These are phyloP conservation scores for Plasmopara viticola DNA, from an alignment of 352 stramenopile genomes.

Conservation along the genomic window DNA sequence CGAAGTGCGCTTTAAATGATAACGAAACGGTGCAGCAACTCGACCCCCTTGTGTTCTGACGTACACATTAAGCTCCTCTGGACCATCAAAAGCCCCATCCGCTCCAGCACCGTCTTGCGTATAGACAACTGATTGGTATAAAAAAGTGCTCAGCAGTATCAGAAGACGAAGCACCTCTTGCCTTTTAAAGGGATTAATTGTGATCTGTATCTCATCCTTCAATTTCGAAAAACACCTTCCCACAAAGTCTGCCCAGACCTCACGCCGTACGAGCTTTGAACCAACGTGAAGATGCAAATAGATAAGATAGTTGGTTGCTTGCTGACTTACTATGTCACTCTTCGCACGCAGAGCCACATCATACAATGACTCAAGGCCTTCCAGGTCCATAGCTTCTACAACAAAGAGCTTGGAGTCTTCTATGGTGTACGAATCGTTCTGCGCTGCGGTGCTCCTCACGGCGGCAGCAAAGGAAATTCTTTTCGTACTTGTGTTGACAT, in stretches of 20 bases:
- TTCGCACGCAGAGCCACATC: conserved; percentile 37
- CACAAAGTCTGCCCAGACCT: conserved; percentile 67
- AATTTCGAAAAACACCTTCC: conserved; percentile 38
- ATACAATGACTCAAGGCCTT: conserved; percentile 58
- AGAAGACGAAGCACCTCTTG: conserved; percentile 47
- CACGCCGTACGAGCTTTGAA: conserved; percentile 57
- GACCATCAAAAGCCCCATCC: conserved; percentile 27
- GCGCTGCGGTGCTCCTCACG: conserved; percentile 7
- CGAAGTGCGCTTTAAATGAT: conserved; percentile 49
- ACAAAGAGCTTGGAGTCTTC: conserved; percentile 32
- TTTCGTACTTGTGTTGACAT: conserved; percentile 47
- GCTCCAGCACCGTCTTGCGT: conserved; percentile 11
- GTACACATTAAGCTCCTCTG: conserved; percentile 58
- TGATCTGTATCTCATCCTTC: conserved; percentile 30
- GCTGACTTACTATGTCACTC: conserved; percentile 35
- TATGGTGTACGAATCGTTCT: conserved; percentile 10
- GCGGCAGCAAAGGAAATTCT: conserved; percentile 30
- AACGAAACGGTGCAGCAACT: conserved; percentile 51
- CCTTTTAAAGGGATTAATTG: conserved; percentile 15
- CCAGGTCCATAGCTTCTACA: conserved; percentile 51
- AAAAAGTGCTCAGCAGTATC: conserved; percentile 68
- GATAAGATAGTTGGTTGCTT: conserved; percentile 63
- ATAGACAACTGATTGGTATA: conserved; percentile 56
- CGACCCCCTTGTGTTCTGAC: conserved; percentile 63
- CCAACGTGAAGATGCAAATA: conserved; percentile 65